phyloP scores from a whole-genome alignment of 1,284 basidiomycete genomes.

The Cryptococcus wingfieldii region DNA sequence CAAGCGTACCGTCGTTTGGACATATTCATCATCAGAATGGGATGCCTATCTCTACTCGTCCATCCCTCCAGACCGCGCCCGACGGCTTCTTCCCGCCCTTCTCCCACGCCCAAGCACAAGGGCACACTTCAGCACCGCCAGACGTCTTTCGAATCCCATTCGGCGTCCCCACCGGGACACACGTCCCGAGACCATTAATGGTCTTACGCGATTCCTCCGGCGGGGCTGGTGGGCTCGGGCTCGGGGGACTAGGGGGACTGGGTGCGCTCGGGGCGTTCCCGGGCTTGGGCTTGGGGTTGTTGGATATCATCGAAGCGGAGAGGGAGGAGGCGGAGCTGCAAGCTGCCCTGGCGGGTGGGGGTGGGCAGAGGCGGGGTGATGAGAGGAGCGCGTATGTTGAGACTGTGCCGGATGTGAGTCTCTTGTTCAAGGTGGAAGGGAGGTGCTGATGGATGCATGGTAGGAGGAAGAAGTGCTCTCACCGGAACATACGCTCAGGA shows the following conservation, averaged over 20 bases:
- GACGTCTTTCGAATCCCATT: slow-evolving; percentile 26
- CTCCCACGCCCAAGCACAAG: neutral
- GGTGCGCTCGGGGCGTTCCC: neutral
- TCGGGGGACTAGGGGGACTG: slow-evolving; percentile 1
- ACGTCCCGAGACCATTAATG: slow-evolving; percentile 22
- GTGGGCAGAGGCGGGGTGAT: slow-evolving; percentile 12
- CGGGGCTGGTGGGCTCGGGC: slow-evolving; percentile 22
- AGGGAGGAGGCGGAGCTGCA: neutral
- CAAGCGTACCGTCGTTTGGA: slow-evolving; percentile 44
- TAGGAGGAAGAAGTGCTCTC: slow-evolving; percentile 15
- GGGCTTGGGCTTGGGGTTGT: neutral
- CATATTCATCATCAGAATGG: slow-evolving; percentile 38
- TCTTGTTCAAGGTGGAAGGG: neutral
- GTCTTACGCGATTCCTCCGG: slow-evolving; percentile 28
- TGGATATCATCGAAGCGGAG: slow-evolving; percentile 5
- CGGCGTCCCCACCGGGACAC: slow-evolving; percentile 22
- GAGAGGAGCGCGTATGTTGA: slow-evolving; percentile 42
- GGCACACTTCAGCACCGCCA: neutral
- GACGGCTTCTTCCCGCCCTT: slow-evolving; percentile 4
- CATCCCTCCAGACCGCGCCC: slow-evolving; percentile 18
- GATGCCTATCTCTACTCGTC: slow-evolving; percentile 17
- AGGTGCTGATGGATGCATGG: slow-evolving; percentile 1
- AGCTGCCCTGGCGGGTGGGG: no score
- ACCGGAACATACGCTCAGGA: neutral
- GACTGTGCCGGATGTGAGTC: slow-evolving; percentile 42